Evolutionary conservation across 495 filamentous ascomycete genomes (phyloP).

Genomic region (Delitschia confertaspora): DNA sequence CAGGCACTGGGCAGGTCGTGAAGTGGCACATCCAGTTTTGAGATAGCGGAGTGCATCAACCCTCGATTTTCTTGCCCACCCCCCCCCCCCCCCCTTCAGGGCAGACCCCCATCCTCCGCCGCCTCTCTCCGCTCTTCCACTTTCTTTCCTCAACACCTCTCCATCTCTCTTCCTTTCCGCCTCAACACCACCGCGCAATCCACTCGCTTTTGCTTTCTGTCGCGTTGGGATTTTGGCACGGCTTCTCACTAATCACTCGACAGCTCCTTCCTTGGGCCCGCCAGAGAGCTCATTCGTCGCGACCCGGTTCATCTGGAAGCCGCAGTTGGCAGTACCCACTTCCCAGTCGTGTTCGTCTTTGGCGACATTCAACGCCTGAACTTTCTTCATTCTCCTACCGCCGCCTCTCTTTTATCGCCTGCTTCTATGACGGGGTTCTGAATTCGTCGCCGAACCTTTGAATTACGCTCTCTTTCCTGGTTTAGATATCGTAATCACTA

Average conservation of each 20-base stretch:
- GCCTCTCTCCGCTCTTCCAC: background rate
- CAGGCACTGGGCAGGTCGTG: conserved; percentile 11
- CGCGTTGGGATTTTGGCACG: conserved; percentile 11
- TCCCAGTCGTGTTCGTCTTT: conserved; percentile 5
- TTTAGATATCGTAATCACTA: conserved; percentile 29
- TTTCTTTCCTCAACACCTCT: too few species aligned
- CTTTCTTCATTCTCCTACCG: conserved; percentile 3
- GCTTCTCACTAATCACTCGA: background rate
- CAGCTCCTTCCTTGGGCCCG: conserved; percentile 8
- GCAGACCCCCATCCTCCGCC: background rate
- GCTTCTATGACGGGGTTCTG: conserved; percentile 21
- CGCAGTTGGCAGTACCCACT: conserved; percentile 6
- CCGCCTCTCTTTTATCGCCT: conserved; percentile 26
- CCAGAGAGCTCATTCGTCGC: conserved; percentile 16
- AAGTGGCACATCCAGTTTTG: conserved; percentile 16
- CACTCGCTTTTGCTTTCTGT: conserved; percentile 23
- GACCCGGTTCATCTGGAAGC: too few species aligned
- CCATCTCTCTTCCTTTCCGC: too few species aligned
- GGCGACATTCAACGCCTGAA: conserved; percentile 11
- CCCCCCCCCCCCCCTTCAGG: conserved; percentile 1
- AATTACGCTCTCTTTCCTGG: conserved; percentile 26
- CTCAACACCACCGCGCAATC: conserved; percentile 3
- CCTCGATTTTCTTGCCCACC: background rate
- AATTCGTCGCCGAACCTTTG: conserved; percentile 10
- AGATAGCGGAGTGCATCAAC: conserved; percentile 11